phyloP scores from a whole-genome alignment of 106 monocot genomes.

The Acorus gramineus region DNA sequence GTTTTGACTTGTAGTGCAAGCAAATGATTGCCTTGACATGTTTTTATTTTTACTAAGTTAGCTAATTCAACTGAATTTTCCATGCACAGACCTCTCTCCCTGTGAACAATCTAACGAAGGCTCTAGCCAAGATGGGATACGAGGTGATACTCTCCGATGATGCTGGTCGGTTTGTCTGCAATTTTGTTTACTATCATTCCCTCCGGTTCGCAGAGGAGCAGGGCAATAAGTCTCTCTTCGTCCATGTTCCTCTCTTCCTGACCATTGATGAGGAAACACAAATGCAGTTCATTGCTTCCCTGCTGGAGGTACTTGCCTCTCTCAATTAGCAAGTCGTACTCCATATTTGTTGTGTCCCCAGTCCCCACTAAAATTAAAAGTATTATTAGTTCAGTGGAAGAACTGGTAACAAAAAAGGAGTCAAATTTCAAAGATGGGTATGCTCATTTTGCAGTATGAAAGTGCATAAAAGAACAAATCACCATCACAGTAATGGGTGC shows the following conservation, averaged over 20 bases:
- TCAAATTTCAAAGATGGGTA: too few species aligned
- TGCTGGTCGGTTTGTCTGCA: conserved; percentile 81
- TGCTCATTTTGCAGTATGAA: too few species aligned
- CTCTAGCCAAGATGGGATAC: conserved; percentile 44
- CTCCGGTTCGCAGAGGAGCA: conserved; percentile 69
- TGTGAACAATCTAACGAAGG: conserved; percentile 29
- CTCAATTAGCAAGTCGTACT: conserved; percentile 4
- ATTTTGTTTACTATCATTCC: conserved; percentile 81
- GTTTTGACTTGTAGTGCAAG: too few species aligned
- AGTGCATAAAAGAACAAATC: too few species aligned
- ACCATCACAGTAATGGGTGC: too few species aligned
- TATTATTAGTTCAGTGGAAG: too few species aligned
- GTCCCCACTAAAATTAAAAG: too few species aligned
- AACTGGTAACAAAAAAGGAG: too few species aligned
- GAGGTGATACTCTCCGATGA: conserved; percentile 54
- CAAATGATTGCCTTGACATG: too few species aligned
- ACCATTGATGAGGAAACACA: conserved; percentile 76
- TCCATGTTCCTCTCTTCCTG: conserved; percentile 82
- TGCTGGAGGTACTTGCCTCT: conserved; percentile 65
- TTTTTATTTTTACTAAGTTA: neutral
- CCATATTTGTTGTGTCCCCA: neutral
- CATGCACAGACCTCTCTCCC: conserved; percentile 56
- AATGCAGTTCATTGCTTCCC: conserved; percentile 74
- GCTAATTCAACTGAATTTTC: neutral
- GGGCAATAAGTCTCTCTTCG: conserved; percentile 63